A percentile compares a stretch with the other conserved stretches of the same genome.
phyloP scores from a whole-genome alignment of 2,329 filamentous ascomycete genomes.

The Zymoseptoria crescenta region DNA sequence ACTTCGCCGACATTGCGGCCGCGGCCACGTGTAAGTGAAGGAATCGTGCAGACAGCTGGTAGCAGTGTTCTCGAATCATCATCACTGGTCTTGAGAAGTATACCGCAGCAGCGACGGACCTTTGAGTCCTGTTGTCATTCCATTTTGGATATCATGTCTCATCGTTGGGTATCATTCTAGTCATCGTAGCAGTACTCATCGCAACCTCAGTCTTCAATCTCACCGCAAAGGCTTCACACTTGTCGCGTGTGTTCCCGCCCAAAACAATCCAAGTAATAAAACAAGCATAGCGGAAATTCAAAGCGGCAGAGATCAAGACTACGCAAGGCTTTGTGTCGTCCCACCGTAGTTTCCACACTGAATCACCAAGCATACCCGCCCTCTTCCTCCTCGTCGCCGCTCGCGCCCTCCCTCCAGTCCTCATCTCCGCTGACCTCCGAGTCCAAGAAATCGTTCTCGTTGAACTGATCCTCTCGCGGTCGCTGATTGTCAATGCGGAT shows the following conservation, averaged over 20 bases:
- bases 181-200: neutral
- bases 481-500: slow-evolving; percentile 71
- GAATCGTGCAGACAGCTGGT: too few relatives aligned
- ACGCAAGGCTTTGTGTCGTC: neutral
- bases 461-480: slow-evolving; percentile 58
- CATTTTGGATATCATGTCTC: neutral
- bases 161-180: neutral
- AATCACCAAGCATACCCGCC: slow-evolving; percentile 33
- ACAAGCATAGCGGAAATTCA: neutral
- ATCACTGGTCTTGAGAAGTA: neutral
- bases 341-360: neutral
- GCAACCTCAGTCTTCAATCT: neutral
- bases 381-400: slow-evolving; percentile 39
- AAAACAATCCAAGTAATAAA: neutral
- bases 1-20: too few relatives aligned
- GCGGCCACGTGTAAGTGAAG: too few relatives aligned
- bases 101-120: neutral
- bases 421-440: slow-evolving; percentile 51
- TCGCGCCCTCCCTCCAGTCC: slow-evolving; percentile 49
- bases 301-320: neutral
- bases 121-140: neutral
- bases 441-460: slow-evolving; percentile 65
- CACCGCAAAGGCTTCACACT: neutral
- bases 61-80: too few relatives aligned
- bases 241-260: neutral